Percentiles rank a stretch among this genome's conserved stretches.
Conservation (phyloP, 768 basidiomycete genomes). For the Pleurotus platypus region DNA sequence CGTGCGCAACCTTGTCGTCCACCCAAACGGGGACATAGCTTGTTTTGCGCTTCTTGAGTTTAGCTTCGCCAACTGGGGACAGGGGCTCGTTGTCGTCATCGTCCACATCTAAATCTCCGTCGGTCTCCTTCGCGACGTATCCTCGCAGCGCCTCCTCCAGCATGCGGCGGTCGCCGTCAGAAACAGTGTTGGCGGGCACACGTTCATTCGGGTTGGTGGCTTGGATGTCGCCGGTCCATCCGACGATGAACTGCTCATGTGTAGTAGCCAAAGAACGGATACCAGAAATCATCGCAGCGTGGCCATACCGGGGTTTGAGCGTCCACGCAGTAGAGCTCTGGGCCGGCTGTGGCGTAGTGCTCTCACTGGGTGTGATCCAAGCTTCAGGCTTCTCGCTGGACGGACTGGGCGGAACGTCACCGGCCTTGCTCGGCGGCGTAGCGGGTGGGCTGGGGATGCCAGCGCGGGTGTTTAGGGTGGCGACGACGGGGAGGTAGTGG, state of each 20-base stretch:
- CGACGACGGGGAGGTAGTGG: constrained; percentile 82
- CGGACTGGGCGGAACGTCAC: constrained; percentile 42
- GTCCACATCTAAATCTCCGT: not conserved
- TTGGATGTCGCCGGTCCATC: constrained; percentile 90
- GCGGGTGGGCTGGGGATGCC: constrained; percentile 71
- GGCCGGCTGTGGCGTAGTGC: not conserved
- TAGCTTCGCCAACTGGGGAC: constrained; percentile 15
- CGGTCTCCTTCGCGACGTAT: constrained; percentile 57
- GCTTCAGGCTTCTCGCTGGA: constrained; percentile 8
- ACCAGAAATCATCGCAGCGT: constrained; percentile 93
- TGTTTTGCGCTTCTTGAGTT: constrained; percentile 52
- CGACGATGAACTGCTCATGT: constrained; percentile 89
- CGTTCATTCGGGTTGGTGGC: constrained; percentile 40
- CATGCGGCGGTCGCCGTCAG: constrained; percentile 57
- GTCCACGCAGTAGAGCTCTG: constrained; percentile 53
- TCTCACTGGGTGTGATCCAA: not conserved
- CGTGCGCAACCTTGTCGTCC: constrained; percentile 84
- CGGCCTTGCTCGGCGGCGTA: constrained; percentile 62
- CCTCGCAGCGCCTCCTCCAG: constrained; percentile 62
- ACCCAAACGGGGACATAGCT: constrained; percentile 90
- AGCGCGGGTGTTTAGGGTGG: constrained; percentile 48
- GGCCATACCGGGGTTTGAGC: constrained; percentile 77
- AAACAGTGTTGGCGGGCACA: constrained; percentile 49
- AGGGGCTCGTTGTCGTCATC: constrained; percentile 3
- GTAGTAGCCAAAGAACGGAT: constrained; percentile 80